phyloP scores from a whole-genome alignment of 495 filamentous ascomycete genomes.

The Penicillium verhagenii region DNA sequence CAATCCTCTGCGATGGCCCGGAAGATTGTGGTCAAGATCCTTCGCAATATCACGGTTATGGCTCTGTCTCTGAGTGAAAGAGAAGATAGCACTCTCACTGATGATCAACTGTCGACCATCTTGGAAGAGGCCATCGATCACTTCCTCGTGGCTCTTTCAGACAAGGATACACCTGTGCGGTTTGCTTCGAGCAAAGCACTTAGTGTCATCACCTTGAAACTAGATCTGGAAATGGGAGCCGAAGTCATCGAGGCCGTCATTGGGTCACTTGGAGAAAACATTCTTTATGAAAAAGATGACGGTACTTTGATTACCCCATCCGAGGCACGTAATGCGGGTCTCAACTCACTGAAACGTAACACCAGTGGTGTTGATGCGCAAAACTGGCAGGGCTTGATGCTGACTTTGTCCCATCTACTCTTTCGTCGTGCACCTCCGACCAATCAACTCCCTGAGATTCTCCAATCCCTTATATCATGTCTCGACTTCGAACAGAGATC shows the following conservation, averaged over 20 bases:
- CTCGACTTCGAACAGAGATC: slow-evolving; percentile 84
- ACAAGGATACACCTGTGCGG: slow-evolving; percentile 86
- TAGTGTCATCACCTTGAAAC: slow-evolving; percentile 75
- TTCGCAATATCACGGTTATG: slow-evolving; percentile 67
- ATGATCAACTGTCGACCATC: slow-evolving; percentile 46
- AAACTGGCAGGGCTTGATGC: slow-evolving; percentile 87
- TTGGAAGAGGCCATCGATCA: slow-evolving; percentile 64
- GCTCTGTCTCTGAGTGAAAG: slow-evolving; percentile 48
- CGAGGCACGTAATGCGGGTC: slow-evolving; percentile 32
- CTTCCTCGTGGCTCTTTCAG: slow-evolving; percentile 65
- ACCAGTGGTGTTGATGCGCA: slow-evolving; percentile 72
- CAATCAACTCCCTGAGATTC: slow-evolving; percentile 62
- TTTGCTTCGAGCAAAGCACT: slow-evolving; percentile 91
- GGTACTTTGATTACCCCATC: slow-evolving; percentile 37
- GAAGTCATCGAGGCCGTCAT: slow-evolving; percentile 86
- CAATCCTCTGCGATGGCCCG: slow-evolving; percentile 70
- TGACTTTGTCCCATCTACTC: slow-evolving; percentile 81
- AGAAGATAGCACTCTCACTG: slow-evolving; percentile 33
- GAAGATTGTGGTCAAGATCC: slow-evolving; percentile 79
- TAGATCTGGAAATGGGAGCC: slow-evolving; percentile 74
- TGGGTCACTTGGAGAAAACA: slow-evolving; percentile 69
- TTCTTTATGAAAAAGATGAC: slow-evolving; percentile 59
- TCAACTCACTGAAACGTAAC: slow-evolving; percentile 50
- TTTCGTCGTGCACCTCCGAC: slow-evolving; percentile 73
- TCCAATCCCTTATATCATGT: slow-evolving; percentile 68